These are phyloP conservation scores for Coemansia sp. DNA, from an alignment of 192 early-diverging fungal genomes.

Conservation along the genomic window DNA sequence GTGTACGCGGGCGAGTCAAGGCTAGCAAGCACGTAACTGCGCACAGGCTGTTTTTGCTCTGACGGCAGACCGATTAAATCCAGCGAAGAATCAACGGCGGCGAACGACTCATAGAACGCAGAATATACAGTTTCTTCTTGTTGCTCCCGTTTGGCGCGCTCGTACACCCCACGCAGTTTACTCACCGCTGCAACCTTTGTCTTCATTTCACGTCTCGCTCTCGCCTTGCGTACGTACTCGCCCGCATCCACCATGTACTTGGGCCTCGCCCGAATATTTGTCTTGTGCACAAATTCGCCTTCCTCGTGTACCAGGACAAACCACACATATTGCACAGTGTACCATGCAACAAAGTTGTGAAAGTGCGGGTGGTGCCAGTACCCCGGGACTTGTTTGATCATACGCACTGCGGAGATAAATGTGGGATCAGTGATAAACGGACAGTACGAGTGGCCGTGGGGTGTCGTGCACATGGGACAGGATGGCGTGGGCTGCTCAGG, in stretches of 20 bases:
- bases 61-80: neutral
- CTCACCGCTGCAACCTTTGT: neutral
- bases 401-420: constrained; percentile 7
- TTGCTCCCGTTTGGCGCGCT: neutral
- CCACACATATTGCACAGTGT: constrained; percentile 42
- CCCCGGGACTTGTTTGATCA: neutral
- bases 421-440: constrained; percentile 14
- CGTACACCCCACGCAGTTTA: neutral
- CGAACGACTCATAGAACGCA: neutral
- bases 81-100: neutral
- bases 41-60: neutral
- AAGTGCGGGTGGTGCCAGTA: constrained; percentile 24
- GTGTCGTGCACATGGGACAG: constrained; percentile 7
- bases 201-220: neutral
- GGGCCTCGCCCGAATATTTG: neutral
- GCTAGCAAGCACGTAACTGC: neutral
- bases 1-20: neutral
- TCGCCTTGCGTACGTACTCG: neutral
- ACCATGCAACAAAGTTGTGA: constrained; percentile 32
- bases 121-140: neutral
- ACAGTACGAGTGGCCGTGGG: constrained; percentile 16
- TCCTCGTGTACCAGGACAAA: constrained; percentile 23
- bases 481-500: constrained; percentile 15
- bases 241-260: neutral
- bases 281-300: neutral